phyloP scores from a whole-genome alignment of 768 basidiomycete species.

The Termitomyces sp. region DNA sequence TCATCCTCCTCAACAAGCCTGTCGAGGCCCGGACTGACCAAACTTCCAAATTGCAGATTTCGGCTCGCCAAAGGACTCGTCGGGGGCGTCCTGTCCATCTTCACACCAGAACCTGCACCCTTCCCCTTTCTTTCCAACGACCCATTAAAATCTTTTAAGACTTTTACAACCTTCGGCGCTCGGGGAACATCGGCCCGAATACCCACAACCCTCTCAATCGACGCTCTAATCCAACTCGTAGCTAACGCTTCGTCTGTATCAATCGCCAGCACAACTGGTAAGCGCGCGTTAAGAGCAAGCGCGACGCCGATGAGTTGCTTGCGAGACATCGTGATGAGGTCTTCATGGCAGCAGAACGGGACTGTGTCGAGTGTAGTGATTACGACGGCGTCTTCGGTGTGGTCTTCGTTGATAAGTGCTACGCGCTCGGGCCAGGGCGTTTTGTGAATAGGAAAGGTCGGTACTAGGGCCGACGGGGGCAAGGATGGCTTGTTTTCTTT shows the following conservation, averaged over 20 bases:
- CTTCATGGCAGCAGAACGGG: slow-evolving; percentile 73
- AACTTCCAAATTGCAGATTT: slow-evolving; percentile 13
- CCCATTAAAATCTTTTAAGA: slow-evolving; percentile 9
- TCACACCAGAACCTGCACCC: not conserved
- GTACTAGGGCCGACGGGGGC: not conserved
- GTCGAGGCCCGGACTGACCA: slow-evolving; percentile 21
- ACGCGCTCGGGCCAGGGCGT: slow-evolving; percentile 26
- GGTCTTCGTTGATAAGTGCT: slow-evolving; percentile 55
- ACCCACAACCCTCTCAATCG: slow-evolving; percentile 59
- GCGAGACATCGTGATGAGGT: slow-evolving; percentile 59
- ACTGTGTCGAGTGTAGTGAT: slow-evolving; percentile 53
- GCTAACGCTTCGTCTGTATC: slow-evolving; percentile 30
- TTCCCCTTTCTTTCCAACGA: slow-evolving; percentile 6
- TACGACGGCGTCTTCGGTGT: slow-evolving; percentile 48
- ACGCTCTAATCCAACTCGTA: slow-evolving; percentile 40
- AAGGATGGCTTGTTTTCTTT: slow-evolving; percentile 1
- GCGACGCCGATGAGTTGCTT: slow-evolving; percentile 48
- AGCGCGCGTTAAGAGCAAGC: slow-evolving; percentile 43
- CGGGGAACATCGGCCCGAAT: slow-evolving; percentile 34
- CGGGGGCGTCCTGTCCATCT: slow-evolving; percentile 23
- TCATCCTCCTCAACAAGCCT: slow-evolving; percentile 24
- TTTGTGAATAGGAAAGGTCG: not conserved
- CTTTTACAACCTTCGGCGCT: slow-evolving; percentile 27
- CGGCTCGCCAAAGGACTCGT: slow-evolving; percentile 31
- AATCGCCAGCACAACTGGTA: slow-evolving; percentile 49